A percentile compares a stretch with the other conserved stretches of the same genome.
These are phyloP conservation scores for Alternaria infectoria DNA, from an alignment of 2,329 filamentous ascomycete species.

Conservation along the genomic window DNA sequence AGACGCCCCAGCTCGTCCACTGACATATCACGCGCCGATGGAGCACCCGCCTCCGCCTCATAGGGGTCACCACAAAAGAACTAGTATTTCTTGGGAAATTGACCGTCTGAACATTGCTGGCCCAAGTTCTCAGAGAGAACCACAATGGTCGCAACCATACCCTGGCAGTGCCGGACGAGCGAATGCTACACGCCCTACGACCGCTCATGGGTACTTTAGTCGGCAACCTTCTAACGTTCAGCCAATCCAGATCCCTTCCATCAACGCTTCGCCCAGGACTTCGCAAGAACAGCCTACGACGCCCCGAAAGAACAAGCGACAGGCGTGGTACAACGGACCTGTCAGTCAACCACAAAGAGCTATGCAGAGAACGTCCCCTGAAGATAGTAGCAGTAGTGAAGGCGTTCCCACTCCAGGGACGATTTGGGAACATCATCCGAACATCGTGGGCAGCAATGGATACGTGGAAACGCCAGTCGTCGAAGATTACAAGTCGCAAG, in stretches of 20 bases:
- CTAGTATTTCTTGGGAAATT: constrained; percentile 66
- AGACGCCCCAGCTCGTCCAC: constrained; percentile 61
- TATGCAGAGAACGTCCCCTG: constrained; percentile 60
- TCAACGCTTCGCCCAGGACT: constrained; percentile 45
- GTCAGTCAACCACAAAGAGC: constrained; percentile 35
- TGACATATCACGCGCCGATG: constrained; percentile 45
- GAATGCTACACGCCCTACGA: constrained; percentile 38
- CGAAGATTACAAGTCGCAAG: constrained; percentile 50
- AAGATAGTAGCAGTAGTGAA: constrained; percentile 63
- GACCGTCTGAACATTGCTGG: constrained; percentile 69
- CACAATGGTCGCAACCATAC: constrained; percentile 40
- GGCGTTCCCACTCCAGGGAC: constrained; percentile 61
- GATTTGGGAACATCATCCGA: constrained; percentile 59
- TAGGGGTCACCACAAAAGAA: constrained; percentile 39
- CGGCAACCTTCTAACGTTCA: constrained; percentile 27
- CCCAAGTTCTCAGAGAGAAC: constrained; percentile 46
- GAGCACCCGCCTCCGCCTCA: constrained; percentile 25
- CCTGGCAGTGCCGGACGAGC: constrained; percentile 29
- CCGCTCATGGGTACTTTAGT: constrained; percentile 45
- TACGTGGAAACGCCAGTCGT: constrained; percentile 53
- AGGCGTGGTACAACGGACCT: constrained; percentile 74
- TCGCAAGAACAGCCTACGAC: constrained; percentile 54
- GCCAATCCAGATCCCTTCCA: constrained; percentile 35
- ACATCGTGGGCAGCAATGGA: constrained; percentile 60
- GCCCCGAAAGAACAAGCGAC: constrained; percentile 67